A percentile compares a stretch with the other conserved stretches of the same genome.
Conservation (phyloP, 2,329 filamentous ascomycete species). For the Aspergillus candidus region DNA sequence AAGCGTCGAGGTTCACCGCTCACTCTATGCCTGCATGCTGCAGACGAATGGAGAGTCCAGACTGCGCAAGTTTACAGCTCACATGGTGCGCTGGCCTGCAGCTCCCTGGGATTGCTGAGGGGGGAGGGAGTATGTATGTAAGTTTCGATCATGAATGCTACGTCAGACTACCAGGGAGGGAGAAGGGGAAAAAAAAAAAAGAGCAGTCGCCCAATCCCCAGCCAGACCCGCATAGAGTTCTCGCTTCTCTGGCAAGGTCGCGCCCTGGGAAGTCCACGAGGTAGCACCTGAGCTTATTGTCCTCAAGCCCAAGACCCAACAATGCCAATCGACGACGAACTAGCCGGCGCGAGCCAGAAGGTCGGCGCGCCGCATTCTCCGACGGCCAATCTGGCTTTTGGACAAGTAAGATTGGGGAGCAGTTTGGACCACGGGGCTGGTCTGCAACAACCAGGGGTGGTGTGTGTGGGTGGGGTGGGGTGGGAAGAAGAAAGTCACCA, state of each 20-base stretch:
- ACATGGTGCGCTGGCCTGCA: conserved; percentile 24
- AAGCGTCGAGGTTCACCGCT: conserved; percentile 15
- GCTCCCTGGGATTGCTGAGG: conserved; percentile 6
- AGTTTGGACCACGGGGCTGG: conserved; percentile 15
- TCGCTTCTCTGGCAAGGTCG: conserved; percentile 4
- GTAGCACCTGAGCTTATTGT: conserved; percentile 18
- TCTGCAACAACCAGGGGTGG: conserved; percentile 1
- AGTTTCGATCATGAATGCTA: conserved; percentile 8
- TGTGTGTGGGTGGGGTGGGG: too few relatives aligned
- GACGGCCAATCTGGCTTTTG: conserved; percentile 16
- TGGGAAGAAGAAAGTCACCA: conserved; percentile 3
- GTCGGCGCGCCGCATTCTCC: conserved; percentile 8
- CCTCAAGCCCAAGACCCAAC: conserved; percentile 6
- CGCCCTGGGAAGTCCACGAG: conserved; percentile 8
- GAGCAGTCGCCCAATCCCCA: too few relatives aligned
- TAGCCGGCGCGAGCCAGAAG: conserved; percentile 4
- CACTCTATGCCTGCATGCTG: conserved; percentile 8
- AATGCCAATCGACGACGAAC: not conserved
- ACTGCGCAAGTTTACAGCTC: conserved; percentile 20
- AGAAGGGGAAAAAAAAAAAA: too few relatives aligned
- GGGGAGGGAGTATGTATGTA: conserved; percentile 5
- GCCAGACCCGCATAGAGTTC: conserved; percentile 5
- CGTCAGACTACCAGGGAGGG: conserved; percentile 7
- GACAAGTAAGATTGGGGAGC: conserved; percentile 15
- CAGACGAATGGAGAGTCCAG: conserved; percentile 18